phyloP scores from a whole-genome alignment of 768 basidiomycete species.

The Asterophora lycoperdoides region DNA sequence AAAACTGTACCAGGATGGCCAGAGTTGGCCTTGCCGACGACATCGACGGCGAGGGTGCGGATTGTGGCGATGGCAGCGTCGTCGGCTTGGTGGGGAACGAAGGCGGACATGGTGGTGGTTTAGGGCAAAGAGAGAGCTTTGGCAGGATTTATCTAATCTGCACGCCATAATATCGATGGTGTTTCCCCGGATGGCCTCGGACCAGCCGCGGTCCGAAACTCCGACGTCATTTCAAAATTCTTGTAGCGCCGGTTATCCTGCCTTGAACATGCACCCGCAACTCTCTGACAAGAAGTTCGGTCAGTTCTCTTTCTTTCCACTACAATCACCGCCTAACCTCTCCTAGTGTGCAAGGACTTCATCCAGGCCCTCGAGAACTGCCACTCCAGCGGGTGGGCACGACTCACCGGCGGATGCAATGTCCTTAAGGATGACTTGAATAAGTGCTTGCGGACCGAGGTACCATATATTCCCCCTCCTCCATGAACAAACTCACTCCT shows the following conservation, averaged over 20 bases:
- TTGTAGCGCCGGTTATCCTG: not conserved
- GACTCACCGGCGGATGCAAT: conserved; percentile 70
- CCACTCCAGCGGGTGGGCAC: conserved; percentile 58
- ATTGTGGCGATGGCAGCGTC: conserved; percentile 65
- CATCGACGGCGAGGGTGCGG: conserved; percentile 71
- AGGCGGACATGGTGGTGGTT: conserved; percentile 37
- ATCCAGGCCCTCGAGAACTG: conserved; percentile 74
- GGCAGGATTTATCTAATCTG: conserved; percentile 18
- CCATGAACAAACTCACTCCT: not conserved
- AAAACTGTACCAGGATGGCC: conserved; percentile 74
- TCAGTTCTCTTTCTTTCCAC: conserved; percentile 21
- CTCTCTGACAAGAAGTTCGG: conserved; percentile 63
- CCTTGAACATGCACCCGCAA: conserved; percentile 59
- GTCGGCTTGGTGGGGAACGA: conserved; percentile 42
- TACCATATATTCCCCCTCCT: conserved; percentile 26
- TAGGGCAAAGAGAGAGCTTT: conserved; percentile 16
- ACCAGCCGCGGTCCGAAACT: conserved; percentile 12
- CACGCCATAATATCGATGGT: not conserved
- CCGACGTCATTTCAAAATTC: conserved; percentile 4
- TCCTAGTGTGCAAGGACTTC: conserved; percentile 66
- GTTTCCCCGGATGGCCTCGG: conserved; percentile 9
- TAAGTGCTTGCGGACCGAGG: conserved; percentile 68
- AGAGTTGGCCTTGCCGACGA: conserved; percentile 86
- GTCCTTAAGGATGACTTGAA: conserved; percentile 63
- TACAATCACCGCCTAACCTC: not conserved